Base-by-base conservation (phyloP, 2,329 filamentous ascomycete genomes). In the Aspergillus luchuensis region DNA sequence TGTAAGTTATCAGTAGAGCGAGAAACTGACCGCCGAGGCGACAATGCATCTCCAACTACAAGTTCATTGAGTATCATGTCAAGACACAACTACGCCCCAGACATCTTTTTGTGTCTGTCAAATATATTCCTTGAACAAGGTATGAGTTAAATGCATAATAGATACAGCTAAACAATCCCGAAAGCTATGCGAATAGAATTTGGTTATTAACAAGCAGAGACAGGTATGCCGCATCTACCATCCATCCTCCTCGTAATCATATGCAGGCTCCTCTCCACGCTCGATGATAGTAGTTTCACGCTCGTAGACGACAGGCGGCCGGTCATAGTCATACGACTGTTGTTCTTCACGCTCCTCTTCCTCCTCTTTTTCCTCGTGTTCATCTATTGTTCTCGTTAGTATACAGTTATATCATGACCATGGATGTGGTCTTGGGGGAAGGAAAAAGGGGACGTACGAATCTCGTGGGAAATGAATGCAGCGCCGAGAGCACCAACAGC, bases 401-500 rank as follows among this genome's bases (percentile, higher is more conserved):
- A 13, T 36, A 6, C 8, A 36, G 23, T 36, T 7, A 11, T 3
- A 23, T 3, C 23, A 2, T 15, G 2, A 45, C 23, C 38, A 43
- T 10, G 17, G 15, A 15, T 38, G 41, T 5, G 2, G 10, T 49
- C 19, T 25, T 3, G 23, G 15, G 3, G 4, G 28, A 3, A 3
- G 0, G 17, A 5, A 2, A 11, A 15, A 4, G 15, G n/a, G 17
- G 21, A 78, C 81, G 60, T 79, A 88, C 86, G 76, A 13, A 86
- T 64, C 56, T 83, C 83, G 68, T 87, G 79, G 11, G 81, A 82
- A 59, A 88, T 72, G 38, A 86, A 69, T 4, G 84, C 87, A 50
- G 86, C 86, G 10, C 83, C 87, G 36, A 86, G 70, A 47, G 80
- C 83, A 63, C 85, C 85, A 8, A 81, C 76, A 0, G 84, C 85